Evolutionary conservation across 352 stramenopile species (phyloP).

Genomic region (Globisporangium sylvaticum): DNA sequence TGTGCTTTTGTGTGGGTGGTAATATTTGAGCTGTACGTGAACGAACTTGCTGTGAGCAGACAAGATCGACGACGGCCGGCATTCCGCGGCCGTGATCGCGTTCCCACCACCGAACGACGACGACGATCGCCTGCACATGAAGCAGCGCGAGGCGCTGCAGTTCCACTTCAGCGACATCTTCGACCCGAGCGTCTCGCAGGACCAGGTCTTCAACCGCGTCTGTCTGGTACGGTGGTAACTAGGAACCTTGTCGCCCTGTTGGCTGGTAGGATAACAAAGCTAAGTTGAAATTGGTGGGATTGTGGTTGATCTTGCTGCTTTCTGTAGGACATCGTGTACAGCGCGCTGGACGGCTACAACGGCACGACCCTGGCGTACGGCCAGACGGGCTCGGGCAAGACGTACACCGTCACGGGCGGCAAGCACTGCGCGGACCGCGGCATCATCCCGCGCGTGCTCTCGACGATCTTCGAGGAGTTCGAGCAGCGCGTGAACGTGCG

Average conservation of each 20-base stretch:
- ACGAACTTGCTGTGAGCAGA: slow-evolving; percentile 20
- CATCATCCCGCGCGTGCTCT: slow-evolving; percentile 93
- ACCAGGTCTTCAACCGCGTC: slow-evolving; percentile 65
- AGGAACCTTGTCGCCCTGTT: not conserved
- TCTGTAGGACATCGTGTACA: slow-evolving; percentile 61
- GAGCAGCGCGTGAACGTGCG: slow-evolving; percentile 48
- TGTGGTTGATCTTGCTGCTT: not conserved
- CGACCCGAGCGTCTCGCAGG: slow-evolving; percentile 55
- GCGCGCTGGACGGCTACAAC: slow-evolving; percentile 69
- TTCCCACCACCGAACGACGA: slow-evolving; percentile 59
- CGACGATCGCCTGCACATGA: slow-evolving; percentile 55
- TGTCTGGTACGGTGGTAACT: slow-evolving; percentile 35
- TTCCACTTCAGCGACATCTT: slow-evolving; percentile 76
- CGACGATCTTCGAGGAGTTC: slow-evolving; percentile 89
- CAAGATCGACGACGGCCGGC: slow-evolving; percentile 41
- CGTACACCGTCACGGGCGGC: slow-evolving; percentile 77
- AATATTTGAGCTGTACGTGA: not conserved
- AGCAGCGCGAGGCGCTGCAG: slow-evolving; percentile 66
- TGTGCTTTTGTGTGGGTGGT: not conserved
- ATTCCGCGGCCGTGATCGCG: slow-evolving; percentile 39
- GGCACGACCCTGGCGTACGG: slow-evolving; percentile 72
- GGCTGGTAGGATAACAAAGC: no score
- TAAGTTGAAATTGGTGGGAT: not conserved
- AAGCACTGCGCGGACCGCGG: slow-evolving; percentile 93
- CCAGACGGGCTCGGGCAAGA: slow-evolving; percentile 70